Percentiles rank a stretch among this genome's conserved stretches.
Conservation (phyloP, 2,329 filamentous ascomycete species). For the Phyllosticta citribraziliensis region DNA sequence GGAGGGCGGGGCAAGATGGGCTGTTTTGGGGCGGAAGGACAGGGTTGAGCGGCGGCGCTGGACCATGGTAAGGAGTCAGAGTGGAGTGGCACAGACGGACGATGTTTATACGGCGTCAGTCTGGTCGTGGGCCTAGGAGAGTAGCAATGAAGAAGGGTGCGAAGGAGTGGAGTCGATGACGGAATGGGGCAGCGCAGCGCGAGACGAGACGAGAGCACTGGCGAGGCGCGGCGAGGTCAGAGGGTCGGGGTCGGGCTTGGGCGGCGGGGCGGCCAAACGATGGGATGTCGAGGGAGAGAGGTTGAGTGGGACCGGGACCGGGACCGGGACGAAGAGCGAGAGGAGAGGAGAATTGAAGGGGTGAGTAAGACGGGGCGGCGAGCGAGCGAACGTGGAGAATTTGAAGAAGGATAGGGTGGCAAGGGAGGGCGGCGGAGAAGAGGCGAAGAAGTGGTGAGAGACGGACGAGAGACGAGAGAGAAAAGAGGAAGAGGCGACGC, state of each 20-base stretch:
- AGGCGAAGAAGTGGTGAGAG: not conserved
- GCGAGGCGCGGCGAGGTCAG: too few species aligned
- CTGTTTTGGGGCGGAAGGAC: constrained; percentile 29
- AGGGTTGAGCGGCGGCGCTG: constrained; percentile 26
- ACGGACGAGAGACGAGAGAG: not conserved
- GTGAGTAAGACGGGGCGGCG: constrained; percentile 1
- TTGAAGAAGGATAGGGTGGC: constrained; percentile 2
- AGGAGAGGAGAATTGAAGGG: not conserved
- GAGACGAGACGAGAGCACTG: constrained; percentile 1
- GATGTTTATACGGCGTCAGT: not conserved
- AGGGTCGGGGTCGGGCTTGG: too few species aligned
- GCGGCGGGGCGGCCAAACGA: not conserved
- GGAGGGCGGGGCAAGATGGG: constrained; percentile 29
- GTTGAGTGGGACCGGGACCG: not conserved
- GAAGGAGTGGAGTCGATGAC: not conserved
- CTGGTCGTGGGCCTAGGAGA: not conserved
- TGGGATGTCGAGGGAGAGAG: not conserved
- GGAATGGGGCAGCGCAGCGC: not conserved
- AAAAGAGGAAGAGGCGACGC: not conserved
- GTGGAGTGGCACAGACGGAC: not conserved
- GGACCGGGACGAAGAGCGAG: not conserved
- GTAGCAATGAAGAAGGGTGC: not conserved
- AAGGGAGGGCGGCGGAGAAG: not conserved
- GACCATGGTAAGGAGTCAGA: constrained; percentile 2
- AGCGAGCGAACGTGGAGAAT: constrained; percentile 3